Evolutionary conservation across 2,329 filamentous ascomycete species (phyloP).

Genomic region (Berkeleyomyces rouxiae): DNA sequence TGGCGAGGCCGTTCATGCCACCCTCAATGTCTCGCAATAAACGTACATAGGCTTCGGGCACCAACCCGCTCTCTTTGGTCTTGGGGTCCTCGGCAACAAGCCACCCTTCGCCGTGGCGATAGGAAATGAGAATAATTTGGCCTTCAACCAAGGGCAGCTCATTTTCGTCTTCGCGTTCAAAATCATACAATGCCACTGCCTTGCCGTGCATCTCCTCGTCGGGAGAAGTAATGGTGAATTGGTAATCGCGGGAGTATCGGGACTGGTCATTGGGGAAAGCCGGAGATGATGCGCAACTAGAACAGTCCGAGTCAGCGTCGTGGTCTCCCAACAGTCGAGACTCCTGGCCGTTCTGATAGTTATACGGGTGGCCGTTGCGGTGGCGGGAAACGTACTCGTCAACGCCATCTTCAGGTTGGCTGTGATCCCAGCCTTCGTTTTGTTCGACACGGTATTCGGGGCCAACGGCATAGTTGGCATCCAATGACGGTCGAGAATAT

Average conservation of each 20-base stretch:
- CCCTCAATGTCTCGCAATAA: slow-evolving; percentile 86
- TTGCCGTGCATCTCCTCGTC: slow-evolving; percentile 98
- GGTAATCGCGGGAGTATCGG: slow-evolving; percentile 78
- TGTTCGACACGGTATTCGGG: slow-evolving; percentile 57
- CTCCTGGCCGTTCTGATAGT: not conserved
- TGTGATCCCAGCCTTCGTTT: slow-evolving; percentile 58
- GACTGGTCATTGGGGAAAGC: slow-evolving; percentile 49
- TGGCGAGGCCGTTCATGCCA: slow-evolving; percentile 57
- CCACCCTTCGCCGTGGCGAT: slow-evolving; percentile 93
- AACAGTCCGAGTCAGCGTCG: slow-evolving; percentile 36
- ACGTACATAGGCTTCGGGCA: slow-evolving; percentile 91
- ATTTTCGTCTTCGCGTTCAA: slow-evolving; percentile 89
- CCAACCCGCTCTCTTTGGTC: slow-evolving; percentile 82
- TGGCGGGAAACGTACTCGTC: slow-evolving; percentile 15
- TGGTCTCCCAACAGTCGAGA: slow-evolving; percentile 4
- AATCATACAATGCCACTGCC: slow-evolving; percentile 88
- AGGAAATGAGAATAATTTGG: slow-evolving; percentile 91
- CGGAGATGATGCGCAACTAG: slow-evolving; percentile 42
- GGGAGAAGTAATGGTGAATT: slow-evolving; percentile 85
- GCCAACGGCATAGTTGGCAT: slow-evolving; percentile 38
- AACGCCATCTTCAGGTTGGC: slow-evolving; percentile 45
- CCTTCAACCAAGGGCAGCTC: slow-evolving; percentile 85
- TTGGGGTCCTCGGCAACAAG: slow-evolving; percentile 91
- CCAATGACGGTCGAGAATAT: slow-evolving; percentile 27
- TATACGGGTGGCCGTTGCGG: not conserved